Conservation (phyloP, 202 grass and related monocot genomes). For the Setaria viridis region DNA sequence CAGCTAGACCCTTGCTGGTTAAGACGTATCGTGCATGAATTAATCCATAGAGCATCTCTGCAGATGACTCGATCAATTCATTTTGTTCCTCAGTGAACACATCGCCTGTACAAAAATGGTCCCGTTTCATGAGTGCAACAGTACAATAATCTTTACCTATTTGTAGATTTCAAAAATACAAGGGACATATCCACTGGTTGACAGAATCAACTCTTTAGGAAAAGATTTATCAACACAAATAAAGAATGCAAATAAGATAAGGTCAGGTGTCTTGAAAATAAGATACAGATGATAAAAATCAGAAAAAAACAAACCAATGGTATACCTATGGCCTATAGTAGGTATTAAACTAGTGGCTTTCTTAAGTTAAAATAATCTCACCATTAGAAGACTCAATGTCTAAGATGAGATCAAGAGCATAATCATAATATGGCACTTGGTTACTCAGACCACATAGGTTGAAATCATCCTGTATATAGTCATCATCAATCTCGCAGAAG, state of each 20-base stretch:
- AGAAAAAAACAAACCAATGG: constrained; percentile 16
- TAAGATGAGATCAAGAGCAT: constrained; percentile 94
- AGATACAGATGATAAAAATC: constrained; percentile 6
- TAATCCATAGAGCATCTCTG: constrained; percentile 97
- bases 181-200: not conserved
- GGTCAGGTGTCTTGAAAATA: not conserved
- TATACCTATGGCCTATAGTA: not conserved
- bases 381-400: constrained; percentile 96
- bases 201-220: constrained; percentile 21
- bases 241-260: constrained; percentile 23
- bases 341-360: constrained; percentile 10
- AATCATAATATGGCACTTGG: constrained; percentile 96
- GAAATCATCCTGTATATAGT: constrained; percentile 98
- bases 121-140: constrained; percentile 18
- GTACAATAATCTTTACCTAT: constrained; percentile 13
- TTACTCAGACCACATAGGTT: constrained; percentile 94
- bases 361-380: constrained; percentile 53
- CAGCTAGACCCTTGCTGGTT: constrained; percentile 94
- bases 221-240: constrained; percentile 36
- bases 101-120: constrained; percentile 64
- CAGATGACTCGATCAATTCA: constrained; percentile 93
- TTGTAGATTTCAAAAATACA: constrained; percentile 13
- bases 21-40: constrained; percentile 93
- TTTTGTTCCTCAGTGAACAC: constrained; percentile 98
- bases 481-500: constrained; percentile 97